These are phyloP conservation scores for Talaromyces trachyspermus DNA, from an alignment of 495 filamentous ascomycete species.

Conservation along the genomic window DNA sequence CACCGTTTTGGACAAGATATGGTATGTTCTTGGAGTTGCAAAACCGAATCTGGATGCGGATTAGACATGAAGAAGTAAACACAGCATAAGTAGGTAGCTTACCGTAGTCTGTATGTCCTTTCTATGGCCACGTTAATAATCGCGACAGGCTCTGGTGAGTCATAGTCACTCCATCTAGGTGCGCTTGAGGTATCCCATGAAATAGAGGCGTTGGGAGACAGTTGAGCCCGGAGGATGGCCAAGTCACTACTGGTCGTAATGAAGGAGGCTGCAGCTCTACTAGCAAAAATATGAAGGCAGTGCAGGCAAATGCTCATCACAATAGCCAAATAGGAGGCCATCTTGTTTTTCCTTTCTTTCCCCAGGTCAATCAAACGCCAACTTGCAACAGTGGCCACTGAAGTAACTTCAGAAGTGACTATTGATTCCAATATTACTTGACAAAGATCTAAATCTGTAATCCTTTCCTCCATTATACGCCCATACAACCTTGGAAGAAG, in stretches of 20 bases:
- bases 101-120: constrained; percentile 19
- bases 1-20: constrained; percentile 22
- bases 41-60: constrained; percentile 6
- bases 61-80: constrained; percentile 8
- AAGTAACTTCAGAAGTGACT: too few relatives aligned
- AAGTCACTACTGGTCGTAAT: background rate
- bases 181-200: background rate
- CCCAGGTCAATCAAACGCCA: too few relatives aligned
- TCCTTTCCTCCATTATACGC: too few relatives aligned
- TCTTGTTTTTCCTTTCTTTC: background rate
- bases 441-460: too few relatives aligned
- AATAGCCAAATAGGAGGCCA: background rate
- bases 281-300: background rate
- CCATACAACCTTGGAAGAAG: too few relatives aligned
- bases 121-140: constrained; percentile 23
- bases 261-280: background rate
- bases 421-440: too few relatives aligned
- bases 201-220: background rate
- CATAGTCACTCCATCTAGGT: constrained; percentile 10
- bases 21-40: constrained; percentile 13
- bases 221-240: background rate
- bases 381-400: too few relatives aligned
- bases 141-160: constrained; percentile 15
- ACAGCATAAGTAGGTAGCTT: background rate
- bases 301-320: background rate